phyloP scores from a whole-genome alignment of 352 stramenopile genomes.

The Globisporangium splendens region DNA sequence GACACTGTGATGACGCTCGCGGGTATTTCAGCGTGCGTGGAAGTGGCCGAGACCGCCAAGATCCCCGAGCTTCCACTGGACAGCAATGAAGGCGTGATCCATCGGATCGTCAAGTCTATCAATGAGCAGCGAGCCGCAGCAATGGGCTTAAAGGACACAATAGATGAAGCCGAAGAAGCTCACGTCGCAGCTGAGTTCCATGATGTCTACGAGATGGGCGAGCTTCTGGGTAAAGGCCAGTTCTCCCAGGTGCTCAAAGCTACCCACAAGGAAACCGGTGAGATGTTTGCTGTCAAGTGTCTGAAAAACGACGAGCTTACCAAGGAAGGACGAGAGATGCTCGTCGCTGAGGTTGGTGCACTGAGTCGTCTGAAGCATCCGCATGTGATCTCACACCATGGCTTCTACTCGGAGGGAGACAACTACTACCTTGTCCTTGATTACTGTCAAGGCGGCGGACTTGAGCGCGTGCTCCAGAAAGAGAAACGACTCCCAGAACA shows the following conservation, averaged over 20 bases:
- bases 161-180: not conserved
- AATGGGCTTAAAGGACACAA: not conserved
- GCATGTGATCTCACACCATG: slow-evolving; percentile 80
- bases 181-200: slow-evolving; percentile 32
- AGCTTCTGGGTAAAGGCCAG: slow-evolving; percentile 48
- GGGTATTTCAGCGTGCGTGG: slow-evolving; percentile 49
- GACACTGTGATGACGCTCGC: slow-evolving; percentile 50
- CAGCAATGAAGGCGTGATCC: slow-evolving; percentile 21
- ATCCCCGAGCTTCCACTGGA: slow-evolving; percentile 6
- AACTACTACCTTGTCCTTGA: slow-evolving; percentile 88
- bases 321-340: slow-evolving; percentile 48
- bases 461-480: slow-evolving; percentile 72
- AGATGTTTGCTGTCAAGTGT: slow-evolving; percentile 61
- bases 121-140: slow-evolving; percentile 23
- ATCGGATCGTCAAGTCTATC: slow-evolving; percentile 31
- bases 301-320: slow-evolving; percentile 46
- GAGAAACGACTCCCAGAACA: slow-evolving; percentile 60
- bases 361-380: slow-evolving; percentile 72
- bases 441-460: slow-evolving; percentile 75
- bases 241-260: slow-evolving; percentile 67
- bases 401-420: slow-evolving; percentile 72
- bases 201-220: slow-evolving; percentile 56
- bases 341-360: slow-evolving; percentile 67
- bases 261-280: slow-evolving; percentile 35
- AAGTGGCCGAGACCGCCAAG: slow-evolving; percentile 23